Conservation (phyloP, 2,329 filamentous ascomycete genomes). For the Lizonia empirigonia region DNA sequence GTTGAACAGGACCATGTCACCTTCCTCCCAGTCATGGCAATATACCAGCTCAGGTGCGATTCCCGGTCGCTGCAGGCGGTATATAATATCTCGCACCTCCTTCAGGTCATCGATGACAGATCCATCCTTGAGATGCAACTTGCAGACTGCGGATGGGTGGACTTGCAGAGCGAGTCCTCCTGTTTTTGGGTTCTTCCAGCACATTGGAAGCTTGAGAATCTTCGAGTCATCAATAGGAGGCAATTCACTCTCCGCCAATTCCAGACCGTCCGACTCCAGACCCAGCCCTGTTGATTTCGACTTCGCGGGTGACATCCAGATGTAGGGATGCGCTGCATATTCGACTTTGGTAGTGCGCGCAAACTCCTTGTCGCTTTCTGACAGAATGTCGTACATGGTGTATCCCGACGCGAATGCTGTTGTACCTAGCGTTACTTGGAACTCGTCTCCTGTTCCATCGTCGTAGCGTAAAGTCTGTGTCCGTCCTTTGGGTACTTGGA, state of each 20-base stretch:
- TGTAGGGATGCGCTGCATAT: slow-evolving; percentile 79
- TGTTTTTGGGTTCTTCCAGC: slow-evolving; percentile 76
- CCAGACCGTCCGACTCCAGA: slow-evolving; percentile 68
- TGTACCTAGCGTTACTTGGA: slow-evolving; percentile 73
- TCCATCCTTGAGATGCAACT: slow-evolving; percentile 70
- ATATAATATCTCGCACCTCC: slow-evolving; percentile 71
- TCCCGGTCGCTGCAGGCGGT: slow-evolving; percentile 72
- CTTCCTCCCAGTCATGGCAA: slow-evolving; percentile 76
- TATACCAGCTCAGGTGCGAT: slow-evolving; percentile 73
- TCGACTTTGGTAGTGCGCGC: slow-evolving; percentile 70
- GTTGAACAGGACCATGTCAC: slow-evolving; percentile 78
- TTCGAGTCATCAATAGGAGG: slow-evolving; percentile 69
- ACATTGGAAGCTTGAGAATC: slow-evolving; percentile 75
- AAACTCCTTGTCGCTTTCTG: slow-evolving; percentile 69
- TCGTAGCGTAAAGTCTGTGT: slow-evolving; percentile 72
- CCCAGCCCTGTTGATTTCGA: slow-evolving; percentile 73
- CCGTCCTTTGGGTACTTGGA: slow-evolving; percentile 68
- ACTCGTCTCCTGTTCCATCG: slow-evolving; percentile 68
- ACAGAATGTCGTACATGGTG: slow-evolving; percentile 71
- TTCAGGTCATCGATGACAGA: slow-evolving; percentile 70
- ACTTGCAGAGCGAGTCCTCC: slow-evolving; percentile 72
- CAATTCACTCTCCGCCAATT: slow-evolving; percentile 64
- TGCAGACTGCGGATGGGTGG: slow-evolving; percentile 73
- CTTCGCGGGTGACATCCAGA: slow-evolving; percentile 77
- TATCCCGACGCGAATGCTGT: slow-evolving; percentile 77